Base-by-base conservation (phyloP, 345 rosid genomes). In the Adansonia digitata region DNA sequence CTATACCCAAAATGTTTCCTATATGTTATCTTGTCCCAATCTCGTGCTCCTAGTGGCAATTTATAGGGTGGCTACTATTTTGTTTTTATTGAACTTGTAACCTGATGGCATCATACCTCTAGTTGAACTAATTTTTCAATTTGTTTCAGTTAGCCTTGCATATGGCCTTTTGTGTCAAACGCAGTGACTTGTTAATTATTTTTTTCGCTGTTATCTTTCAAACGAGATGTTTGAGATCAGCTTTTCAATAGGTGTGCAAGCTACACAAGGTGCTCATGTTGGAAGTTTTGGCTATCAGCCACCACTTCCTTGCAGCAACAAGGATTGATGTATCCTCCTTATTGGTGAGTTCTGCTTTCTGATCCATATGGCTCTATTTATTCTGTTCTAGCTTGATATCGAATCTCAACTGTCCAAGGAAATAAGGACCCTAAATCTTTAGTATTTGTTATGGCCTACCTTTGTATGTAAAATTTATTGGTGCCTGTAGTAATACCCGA, bases 251-350 rank as follows among this genome's bases (percentile, higher is more conserved):
- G 79, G 79, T 71, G 75, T 84, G 82, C 98, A 86, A 79, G 80
- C 84, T 55, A 73, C 88, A 18, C 85, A 92, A 12, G 89, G 96
- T 29, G 71, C 87, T 63, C 82, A 82, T 65, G 81, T 80, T 77
- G 96, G 98, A 78, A 84, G 77, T 80, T 80, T 82, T 80, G 92
- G 92, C 24, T 91, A 92, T 78, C 98, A 90, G 81, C 97, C 87
- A 34, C 87, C 88, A 37, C 79, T 85, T 82, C 76, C 96, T 74
- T 86, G 81, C 80, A 71, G 69, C 88, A 88, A 45, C 97, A 88
- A 74, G 94, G 91, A 77, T 26, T 87, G 80, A 69, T 85, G 78
- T 89, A 89, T 66, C 93, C 94, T 83, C 74, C 88, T 39, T 91
- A 89, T 78, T 94, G 98, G 98, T 94, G 77, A 88, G 97, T 84